Conservation (phyloP, 176 grass and related monocot species). For the Oryza longistaminata region DNA sequence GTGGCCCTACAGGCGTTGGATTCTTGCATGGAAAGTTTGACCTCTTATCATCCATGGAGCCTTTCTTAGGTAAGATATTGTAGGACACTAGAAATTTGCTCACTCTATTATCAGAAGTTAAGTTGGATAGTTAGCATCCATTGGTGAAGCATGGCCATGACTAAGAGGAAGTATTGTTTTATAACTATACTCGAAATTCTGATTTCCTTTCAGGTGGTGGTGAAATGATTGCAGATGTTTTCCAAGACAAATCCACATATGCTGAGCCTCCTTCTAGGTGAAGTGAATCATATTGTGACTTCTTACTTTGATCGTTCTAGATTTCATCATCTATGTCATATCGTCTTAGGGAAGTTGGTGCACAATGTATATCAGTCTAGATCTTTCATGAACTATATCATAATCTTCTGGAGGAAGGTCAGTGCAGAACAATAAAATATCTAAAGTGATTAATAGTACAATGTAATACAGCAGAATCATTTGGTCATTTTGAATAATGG, state of each 20-base stretch:
- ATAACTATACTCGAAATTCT: slow-evolving; percentile 18
- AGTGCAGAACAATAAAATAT: neutral
- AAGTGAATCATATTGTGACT: slow-evolving; percentile 39
- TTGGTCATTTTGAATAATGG: neutral
- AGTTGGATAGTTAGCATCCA: neutral
- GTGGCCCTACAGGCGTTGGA: slow-evolving; percentile 92
- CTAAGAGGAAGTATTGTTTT: neutral
- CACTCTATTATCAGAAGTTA: neutral
- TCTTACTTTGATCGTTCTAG: neutral
- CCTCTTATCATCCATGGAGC: slow-evolving; percentile 75
- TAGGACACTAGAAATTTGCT: neutral
- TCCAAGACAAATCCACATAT: slow-evolving; percentile 84
- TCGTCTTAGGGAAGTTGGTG: neutral
- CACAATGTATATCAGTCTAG: neutral
- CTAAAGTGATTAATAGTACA: neutral
- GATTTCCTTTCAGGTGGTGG: slow-evolving; percentile 68
- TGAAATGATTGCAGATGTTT: slow-evolving; percentile 93
- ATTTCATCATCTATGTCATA: neutral
- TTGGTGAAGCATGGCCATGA: slow-evolving; percentile 10
- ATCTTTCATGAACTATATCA: neutral
- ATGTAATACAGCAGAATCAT: neutral
- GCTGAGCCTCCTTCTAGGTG: slow-evolving; percentile 95
- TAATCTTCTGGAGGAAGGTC: slow-evolving; percentile 12
- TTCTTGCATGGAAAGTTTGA: slow-evolving; percentile 87
- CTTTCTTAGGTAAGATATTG: slow-evolving; percentile 80